Base-by-base conservation (phyloP, 2,329 filamentous ascomycete genomes). In the Aspergillus terreus region DNA sequence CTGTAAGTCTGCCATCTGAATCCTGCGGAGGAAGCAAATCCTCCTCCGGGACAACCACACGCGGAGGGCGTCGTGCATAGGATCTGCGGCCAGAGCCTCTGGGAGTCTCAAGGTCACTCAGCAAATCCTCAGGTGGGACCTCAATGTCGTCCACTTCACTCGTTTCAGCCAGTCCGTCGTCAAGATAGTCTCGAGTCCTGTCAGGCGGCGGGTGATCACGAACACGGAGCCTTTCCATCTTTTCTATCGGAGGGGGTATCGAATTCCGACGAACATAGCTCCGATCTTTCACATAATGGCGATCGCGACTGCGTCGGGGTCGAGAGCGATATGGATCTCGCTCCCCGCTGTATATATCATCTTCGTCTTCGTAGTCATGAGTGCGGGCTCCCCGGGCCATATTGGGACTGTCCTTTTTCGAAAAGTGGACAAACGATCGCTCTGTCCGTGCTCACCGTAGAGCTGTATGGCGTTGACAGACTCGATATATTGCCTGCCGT, bases 171-270 rank as follows among this genome's bases (percentile, higher is more conserved):
- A 19, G 40, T 23, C 19, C 15, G 15, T 38, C 35, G 15, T n/a
- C 14, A n/a, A 17, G 35, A 4, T 38, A 12, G 14, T 17, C 14
- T n/a, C 3, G 15, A 9, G 14, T 6, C 12, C 2, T 6, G 2
- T n/a, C 14, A 2, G 35, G 35, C 12, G 4, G 35, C 12, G 62
- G 57, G 6, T 60, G 61, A 14, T 74, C 73, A 36, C 73, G 70
- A 10, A 74, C 63, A 17, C 74, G 72, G 47, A 71, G 60, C 14
- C 69, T 66, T 35, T 71, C 68, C n/a, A 69, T 63, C 27, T 67
- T 66, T 61, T 63, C 81, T 67, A 66, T 78, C 49, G 56, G 73
- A 60, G 54, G 56, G 2, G 60, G 78, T 66, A 57, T 77, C 64
- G 63, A 61, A 35, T 58, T 56, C 25, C 63, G 65, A 33, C 60